Evolutionary conservation across 2,329 filamentous ascomycete species (phyloP), one percentile per base, ranked within the genome.

Genomic region (Cercospora berteroae): DNA sequence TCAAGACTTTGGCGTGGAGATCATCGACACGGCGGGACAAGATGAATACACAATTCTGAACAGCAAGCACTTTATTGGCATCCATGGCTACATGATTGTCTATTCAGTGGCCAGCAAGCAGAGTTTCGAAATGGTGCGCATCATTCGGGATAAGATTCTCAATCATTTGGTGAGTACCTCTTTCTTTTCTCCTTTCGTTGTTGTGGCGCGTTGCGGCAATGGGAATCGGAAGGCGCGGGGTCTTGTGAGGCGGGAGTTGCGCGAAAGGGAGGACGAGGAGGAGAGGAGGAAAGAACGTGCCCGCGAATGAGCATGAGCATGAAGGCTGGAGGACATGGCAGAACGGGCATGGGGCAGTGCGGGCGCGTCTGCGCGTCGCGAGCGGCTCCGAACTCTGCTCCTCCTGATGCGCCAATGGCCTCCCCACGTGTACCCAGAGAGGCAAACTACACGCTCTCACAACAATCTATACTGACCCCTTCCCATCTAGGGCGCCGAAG

Each of bases 41-140:
- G 95, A 99, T 84, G 95, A 99, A 81, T 99, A 99, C 84, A 96
- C 92, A 78, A 97, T 98, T 72, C 85, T 99, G 69, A 98, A 97
- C 81, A 96, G 92, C 70, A 98, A 98, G 83, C 94, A 98, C 79
- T 98, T 98, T 77, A 98, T 99, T 79, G 95, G 95, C 70, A 98
- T 98, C 73, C 95, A 99, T 83, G 95, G 95, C 66, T 99, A 98
- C 81, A 93, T 99, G 87, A 90, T 99, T 68, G 94, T 97, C 59
- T 99, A 99, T 82, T 97, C 94, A n/a, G 94, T 99, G 60, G 91
- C 92, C 23, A 97, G 92, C 58, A 89, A 92, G 76, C 91, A 95
- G 74, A 96, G 93, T 9, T 98, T 97, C 77, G 95, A 99, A 79
- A 99, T 98, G 94, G 90, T 97, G 60, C 89, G 92, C 76, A 93